Evolutionary conservation across 116 monocot genomes (phyloP).

Genomic region (Iris pallida): DNA sequence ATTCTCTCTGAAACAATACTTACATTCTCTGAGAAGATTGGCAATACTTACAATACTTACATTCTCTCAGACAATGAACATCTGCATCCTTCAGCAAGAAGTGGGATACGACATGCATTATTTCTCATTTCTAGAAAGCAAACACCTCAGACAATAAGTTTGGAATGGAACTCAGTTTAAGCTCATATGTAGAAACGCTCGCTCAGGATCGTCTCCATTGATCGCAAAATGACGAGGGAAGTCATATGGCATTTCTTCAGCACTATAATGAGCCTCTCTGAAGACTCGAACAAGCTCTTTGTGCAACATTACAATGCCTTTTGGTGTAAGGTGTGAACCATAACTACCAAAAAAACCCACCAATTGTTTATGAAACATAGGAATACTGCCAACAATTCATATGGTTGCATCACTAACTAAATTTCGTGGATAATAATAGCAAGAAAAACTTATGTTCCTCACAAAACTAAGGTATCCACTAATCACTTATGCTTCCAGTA

Average conservation of each 20-base stretch:
- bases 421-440: neutral
- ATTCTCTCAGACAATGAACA: no score
- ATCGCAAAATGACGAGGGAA: conserved; percentile 82
- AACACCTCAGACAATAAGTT: no score
- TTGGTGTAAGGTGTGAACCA: conserved; percentile 76
- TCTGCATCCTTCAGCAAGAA: no score
- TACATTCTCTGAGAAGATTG: no score
- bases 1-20: no score
- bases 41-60: no score
- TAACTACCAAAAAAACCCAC: conserved; percentile 44
- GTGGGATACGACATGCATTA: no score
- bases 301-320: conserved; percentile 75
- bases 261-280: conserved; percentile 25
- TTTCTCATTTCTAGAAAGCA: no score
- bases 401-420: no score
- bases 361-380: neutral
- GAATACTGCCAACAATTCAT: neutral
- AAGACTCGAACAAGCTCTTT: conserved; percentile 52
- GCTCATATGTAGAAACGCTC: conserved; percentile 27
- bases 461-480: neutral
- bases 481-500: neutral
- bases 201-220: conserved; percentile 30
- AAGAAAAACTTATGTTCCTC: neutral
- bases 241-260: conserved; percentile 65
- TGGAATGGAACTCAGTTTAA: no score